Evolutionary conservation across 768 basidiomycete genomes (phyloP), one percentile per base, ranked within the genome.

Genomic region (Phaeolepiota aurea): DNA sequence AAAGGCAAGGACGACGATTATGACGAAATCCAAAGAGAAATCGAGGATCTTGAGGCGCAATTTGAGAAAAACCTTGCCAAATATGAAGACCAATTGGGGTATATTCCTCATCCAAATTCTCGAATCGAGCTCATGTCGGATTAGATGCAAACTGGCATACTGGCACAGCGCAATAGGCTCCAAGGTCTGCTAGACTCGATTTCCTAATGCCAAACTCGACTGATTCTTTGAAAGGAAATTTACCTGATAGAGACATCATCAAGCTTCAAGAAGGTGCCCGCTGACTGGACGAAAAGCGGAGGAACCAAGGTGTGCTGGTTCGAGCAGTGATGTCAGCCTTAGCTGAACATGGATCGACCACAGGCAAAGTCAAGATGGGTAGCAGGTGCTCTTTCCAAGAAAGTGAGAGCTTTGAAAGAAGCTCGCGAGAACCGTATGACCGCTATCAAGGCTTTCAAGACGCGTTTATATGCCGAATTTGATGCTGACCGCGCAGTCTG

Each of bases 1-100:
- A 69, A 76, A n/a, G 93, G 92, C 16, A 87, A 87, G 50, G 90
- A 97, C 49, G 77, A 82, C 16, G 79, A 69, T 31, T 97, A 89
- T 49, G 94, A 98, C 55, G 70, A 65, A 12, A 74, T 93, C 31
- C 75, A 78, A 57, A 61, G 66, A 20, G 85, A 87, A 50, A 92
- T 96, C 28, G 54, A 59, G 2, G 69, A 62, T 1, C 58, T 93
- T 35, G 93, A 97, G 62, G 63, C 68, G 30, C 72, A 73, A 33
- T 68, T 99, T 22, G 76, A 89, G n/a, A 63, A 63, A 4, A 69
- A 81, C 35, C 63, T 92, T 42, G 72, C 74, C 50, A 73, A 73
- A 42, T 69, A 89, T 32, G 65, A 80, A 62, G 77, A 77, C 56
- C 69, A 79, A 48, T 63, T 82, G 21, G 79, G 80, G 87, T 90